Conservation (phyloP, 495 filamentous ascomycete genomes). For the Aspergillus olivimuriae region DNA sequence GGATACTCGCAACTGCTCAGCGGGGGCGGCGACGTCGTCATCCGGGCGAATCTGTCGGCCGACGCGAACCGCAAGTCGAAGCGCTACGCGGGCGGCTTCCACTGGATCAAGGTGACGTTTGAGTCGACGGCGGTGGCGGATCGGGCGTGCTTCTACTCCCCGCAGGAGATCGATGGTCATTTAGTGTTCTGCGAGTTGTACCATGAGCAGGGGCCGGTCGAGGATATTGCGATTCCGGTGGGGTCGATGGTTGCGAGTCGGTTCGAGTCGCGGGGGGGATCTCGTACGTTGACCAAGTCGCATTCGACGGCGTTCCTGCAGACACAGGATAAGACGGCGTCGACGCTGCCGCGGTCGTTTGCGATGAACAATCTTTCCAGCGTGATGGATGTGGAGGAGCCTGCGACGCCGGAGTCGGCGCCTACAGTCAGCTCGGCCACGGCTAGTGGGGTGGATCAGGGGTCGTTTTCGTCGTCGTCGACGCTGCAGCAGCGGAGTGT, state of each 20-base stretch:
- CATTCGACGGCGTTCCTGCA: conserved; percentile 35
- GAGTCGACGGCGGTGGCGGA: conserved; percentile 76
- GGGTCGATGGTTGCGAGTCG: conserved; percentile 29
- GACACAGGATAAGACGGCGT: conserved; percentile 25
- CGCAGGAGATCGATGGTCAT: conserved; percentile 70
- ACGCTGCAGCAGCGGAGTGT: conserved; percentile 25
- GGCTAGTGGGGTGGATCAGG: conserved; percentile 45
- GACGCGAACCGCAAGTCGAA: conserved; percentile 71
- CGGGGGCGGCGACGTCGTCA: conserved; percentile 55
- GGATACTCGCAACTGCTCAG: conserved; percentile 53
- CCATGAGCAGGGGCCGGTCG: conserved; percentile 58
- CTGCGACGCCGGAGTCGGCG: conserved; percentile 29
- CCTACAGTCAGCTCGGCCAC: conserved; percentile 56
- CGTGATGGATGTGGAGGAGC: conserved; percentile 25
- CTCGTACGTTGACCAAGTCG: conserved; percentile 32
- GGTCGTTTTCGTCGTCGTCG: conserved; percentile 26
- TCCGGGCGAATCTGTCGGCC: conserved; percentile 53
- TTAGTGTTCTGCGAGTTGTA: conserved; percentile 74
- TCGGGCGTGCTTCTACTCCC: conserved; percentile 65
- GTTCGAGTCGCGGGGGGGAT: conserved; percentile 18
- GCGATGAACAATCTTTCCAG: conserved; percentile 35
- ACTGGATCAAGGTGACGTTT: conserved; percentile 94
- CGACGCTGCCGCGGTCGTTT: conserved; percentile 43
- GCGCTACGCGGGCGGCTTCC: conserved; percentile 65
- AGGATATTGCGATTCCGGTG: conserved; percentile 54